Percentiles rank a stretch among this genome's conserved stretches.
Evolutionary conservation across 208 protist genomes (phyloP).

Genomic region (Trichomonas vaginalis): DNA sequence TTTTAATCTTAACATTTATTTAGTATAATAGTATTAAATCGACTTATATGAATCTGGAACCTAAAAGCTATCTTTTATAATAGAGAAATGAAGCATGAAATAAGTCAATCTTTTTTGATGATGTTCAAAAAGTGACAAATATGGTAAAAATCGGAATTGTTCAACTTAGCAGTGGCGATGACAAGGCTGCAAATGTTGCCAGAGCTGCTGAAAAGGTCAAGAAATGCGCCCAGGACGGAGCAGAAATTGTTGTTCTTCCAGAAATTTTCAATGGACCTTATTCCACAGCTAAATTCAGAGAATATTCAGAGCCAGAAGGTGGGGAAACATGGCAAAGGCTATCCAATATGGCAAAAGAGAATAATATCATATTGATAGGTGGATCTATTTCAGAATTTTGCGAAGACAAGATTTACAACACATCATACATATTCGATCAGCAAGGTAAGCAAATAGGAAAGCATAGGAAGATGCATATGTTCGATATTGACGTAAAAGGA

Average conservation of each 20-base stretch:
- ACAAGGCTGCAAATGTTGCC: neutral
- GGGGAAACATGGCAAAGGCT: neutral
- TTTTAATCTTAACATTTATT: too few species aligned
- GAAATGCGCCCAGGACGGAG: neutral
- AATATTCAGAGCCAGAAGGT: neutral
- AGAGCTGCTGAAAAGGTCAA: neutral
- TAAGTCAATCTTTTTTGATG: too few species aligned
- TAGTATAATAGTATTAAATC: too few species aligned
- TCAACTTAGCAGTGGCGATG: neutral
- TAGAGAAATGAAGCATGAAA: too few species aligned
- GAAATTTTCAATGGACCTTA: slow-evolving; percentile 17
- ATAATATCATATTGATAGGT: neutral
- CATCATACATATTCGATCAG: neutral
- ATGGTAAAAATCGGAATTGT: neutral
- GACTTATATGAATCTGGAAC: too few species aligned
- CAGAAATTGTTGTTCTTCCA: neutral
- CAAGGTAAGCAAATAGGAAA: neutral
- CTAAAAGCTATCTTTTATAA: too few species aligned
- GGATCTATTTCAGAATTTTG: neutral
- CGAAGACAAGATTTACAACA: neutral
- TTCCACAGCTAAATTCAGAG: neutral
- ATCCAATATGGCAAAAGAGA: neutral
- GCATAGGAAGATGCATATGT: slow-evolving; percentile 15
- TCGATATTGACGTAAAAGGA: neutral
- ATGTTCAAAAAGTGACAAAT: neutral